Evolutionary conservation across 2,329 filamentous ascomycete genomes (phyloP).

Genomic region (Dothiorella sarmentorum): DNA sequence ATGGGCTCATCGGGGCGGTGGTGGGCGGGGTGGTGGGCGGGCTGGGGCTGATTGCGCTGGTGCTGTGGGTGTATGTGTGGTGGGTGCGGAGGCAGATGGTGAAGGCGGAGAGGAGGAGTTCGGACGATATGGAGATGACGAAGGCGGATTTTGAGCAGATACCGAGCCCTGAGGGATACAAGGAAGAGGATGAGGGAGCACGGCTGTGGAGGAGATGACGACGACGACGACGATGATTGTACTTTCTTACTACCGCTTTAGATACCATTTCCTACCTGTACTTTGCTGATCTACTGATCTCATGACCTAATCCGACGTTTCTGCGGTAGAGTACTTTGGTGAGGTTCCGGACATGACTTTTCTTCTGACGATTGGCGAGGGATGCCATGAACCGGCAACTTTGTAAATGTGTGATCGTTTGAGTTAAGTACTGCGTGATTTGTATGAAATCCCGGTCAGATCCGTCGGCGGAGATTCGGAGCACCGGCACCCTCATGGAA

Average conservation of each 20-base stretch:
- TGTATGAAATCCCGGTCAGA: not conserved
- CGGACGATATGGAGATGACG: constrained; percentile 3
- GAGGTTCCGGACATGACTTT: not conserved
- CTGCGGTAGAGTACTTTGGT: not conserved
- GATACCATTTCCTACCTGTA: not conserved
- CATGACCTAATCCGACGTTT: not conserved
- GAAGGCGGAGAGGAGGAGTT: constrained; percentile 20
- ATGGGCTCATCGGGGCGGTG: constrained; percentile 39
- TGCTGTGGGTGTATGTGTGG: constrained; percentile 29
- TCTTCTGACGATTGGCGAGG: no score
- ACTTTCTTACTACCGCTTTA: not conserved
- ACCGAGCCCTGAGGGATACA: not conserved
- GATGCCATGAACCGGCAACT: no score
- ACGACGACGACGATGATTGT: not conserved
- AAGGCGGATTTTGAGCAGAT: constrained; percentile 32
- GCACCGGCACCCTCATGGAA: not conserved
- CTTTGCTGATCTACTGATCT: not conserved
- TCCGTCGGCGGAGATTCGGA: not conserved
- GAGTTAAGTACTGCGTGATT: no score
- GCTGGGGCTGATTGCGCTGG: constrained; percentile 29
- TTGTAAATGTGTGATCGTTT: no score
- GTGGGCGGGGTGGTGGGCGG: constrained; percentile 38
- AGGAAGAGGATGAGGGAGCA: not conserved
- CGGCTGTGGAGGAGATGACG: not conserved
- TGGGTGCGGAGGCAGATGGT: constrained; percentile 29